phyloP scores from a whole-genome alignment of 2,329 filamentous ascomycete genomes.

The Alternaria sp. region DNA sequence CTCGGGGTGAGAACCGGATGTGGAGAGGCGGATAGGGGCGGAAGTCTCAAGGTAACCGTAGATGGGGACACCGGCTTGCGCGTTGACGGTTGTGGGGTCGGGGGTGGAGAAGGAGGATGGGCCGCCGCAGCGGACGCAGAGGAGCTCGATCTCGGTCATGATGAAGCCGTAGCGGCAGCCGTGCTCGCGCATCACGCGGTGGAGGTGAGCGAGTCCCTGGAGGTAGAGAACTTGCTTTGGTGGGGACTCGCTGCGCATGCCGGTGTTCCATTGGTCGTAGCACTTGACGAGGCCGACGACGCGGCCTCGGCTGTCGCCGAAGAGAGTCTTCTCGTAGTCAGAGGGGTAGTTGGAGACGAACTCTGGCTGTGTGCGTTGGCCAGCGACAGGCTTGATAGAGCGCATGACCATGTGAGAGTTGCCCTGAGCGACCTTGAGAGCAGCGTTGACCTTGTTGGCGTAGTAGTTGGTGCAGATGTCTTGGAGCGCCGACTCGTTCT shows the following conservation, averaged over 20 bases:
- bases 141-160: conserved; percentile 92
- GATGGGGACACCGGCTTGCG: conserved; percentile 67
- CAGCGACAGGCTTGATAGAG: conserved; percentile 42
- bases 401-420: conserved; percentile 64
- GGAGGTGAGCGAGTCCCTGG: conserved; percentile 81
- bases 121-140: conserved; percentile 81
- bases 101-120: conserved; percentile 38
- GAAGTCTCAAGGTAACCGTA: conserved; percentile 88
- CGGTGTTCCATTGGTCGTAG: conserved; percentile 94
- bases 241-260: conserved; percentile 85
- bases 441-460: conserved; percentile 84
- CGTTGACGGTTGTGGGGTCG: conserved; percentile 48
- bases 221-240: conserved; percentile 89
- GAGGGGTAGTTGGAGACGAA: conserved; percentile 70
- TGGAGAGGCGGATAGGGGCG: conserved; percentile 61
- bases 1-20: conserved; percentile 41
- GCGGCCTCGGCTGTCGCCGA: conserved; percentile 59
- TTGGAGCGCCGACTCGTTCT: conserved; percentile 79
- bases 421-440: conserved; percentile 76
- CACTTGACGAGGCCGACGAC: conserved; percentile 87
- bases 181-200: conserved; percentile 92
- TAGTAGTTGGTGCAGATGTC: conserved; percentile 79
- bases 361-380: conserved; percentile 64
- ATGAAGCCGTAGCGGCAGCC: conserved; percentile 94
- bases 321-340: conserved; percentile 57